These are phyloP conservation scores for Solanum medicagineum DNA, from an alignment of 257 asterid species.

Conservation along the genomic window DNA sequence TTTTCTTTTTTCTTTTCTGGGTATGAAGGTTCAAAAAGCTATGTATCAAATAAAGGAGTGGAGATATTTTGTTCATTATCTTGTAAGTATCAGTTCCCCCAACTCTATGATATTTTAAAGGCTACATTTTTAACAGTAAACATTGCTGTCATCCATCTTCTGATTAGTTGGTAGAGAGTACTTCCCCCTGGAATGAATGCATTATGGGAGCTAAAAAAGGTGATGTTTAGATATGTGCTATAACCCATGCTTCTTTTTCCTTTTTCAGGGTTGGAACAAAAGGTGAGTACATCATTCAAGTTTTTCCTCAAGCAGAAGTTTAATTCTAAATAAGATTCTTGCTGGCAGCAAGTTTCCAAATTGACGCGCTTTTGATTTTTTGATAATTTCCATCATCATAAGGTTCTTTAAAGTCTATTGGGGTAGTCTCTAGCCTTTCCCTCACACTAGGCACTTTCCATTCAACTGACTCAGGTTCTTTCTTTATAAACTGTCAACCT, in stretches of 20 bases:
- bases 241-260: background rate
- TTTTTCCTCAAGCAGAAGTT: background rate
- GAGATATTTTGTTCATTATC: slow-evolving; percentile 58
- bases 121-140: background rate
- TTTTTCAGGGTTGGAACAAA: slow-evolving; percentile 82
- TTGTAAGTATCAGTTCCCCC: slow-evolving; percentile 28
- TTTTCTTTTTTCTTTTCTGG: background rate
- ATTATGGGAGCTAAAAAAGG: background rate
- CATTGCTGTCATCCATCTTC: background rate
- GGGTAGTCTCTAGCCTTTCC: background rate
- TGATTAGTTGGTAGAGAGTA: background rate
- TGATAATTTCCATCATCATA: background rate
- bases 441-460: background rate
- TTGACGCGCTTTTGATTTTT: background rate
- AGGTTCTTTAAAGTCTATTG: background rate
- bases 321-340: background rate
- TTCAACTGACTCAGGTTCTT: background rate
- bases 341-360: background rate
- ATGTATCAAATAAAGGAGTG: slow-evolving; percentile 26
- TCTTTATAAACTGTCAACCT: background rate
- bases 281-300: slow-evolving; percentile 32
- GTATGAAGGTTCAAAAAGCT: slow-evolving; percentile 44
- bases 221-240: background rate
- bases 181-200: background rate
- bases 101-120: background rate